Conservation (phyloP, 2,329 filamentous ascomycete genomes). For the Scorias spongiosa region DNA sequence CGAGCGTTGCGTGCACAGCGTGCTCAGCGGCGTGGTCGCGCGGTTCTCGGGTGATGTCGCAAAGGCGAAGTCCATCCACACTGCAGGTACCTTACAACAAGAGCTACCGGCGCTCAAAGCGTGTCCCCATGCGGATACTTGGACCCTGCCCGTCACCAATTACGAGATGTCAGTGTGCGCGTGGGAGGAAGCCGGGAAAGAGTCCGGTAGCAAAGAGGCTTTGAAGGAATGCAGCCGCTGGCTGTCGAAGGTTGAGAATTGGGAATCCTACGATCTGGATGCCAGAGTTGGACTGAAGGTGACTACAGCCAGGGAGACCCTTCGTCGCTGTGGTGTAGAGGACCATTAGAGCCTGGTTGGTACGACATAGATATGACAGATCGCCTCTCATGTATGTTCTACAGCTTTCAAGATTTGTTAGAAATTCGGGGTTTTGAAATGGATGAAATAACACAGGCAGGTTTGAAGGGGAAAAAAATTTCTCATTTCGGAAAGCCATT, state of each 20-base stretch:
- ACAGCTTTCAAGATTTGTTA: too few relatives aligned
- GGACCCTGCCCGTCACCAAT: constrained; percentile 55
- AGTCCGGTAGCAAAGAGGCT: constrained; percentile 27
- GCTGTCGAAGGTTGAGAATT: constrained; percentile 51
- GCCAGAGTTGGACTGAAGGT: constrained; percentile 58
- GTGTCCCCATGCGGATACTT: constrained; percentile 46
- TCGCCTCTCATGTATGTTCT: too few relatives aligned
- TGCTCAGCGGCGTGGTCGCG: constrained; percentile 52
- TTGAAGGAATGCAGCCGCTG: constrained; percentile 47
- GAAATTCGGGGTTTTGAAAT: too few relatives aligned
- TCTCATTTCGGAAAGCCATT: background rate
- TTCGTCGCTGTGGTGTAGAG: constrained; percentile 25
- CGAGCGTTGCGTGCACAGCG: constrained; percentile 47
- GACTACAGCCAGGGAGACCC: constrained; percentile 51
- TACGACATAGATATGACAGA: too few relatives aligned
- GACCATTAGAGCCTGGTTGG: too few relatives aligned
- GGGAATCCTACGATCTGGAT: constrained; percentile 61
- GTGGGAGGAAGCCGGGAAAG: constrained; percentile 50
- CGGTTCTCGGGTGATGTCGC: constrained; percentile 41
- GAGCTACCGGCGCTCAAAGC: constrained; percentile 37
- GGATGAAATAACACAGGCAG: too few relatives aligned
- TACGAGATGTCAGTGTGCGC: constrained; percentile 76
- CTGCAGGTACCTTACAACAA: constrained; percentile 46
- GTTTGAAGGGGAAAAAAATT: background rate
- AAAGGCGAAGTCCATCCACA: constrained; percentile 51